Evolutionary conservation across 305 asterid genomes (phyloP).

Genomic region (Solanum hybrid): DNA sequence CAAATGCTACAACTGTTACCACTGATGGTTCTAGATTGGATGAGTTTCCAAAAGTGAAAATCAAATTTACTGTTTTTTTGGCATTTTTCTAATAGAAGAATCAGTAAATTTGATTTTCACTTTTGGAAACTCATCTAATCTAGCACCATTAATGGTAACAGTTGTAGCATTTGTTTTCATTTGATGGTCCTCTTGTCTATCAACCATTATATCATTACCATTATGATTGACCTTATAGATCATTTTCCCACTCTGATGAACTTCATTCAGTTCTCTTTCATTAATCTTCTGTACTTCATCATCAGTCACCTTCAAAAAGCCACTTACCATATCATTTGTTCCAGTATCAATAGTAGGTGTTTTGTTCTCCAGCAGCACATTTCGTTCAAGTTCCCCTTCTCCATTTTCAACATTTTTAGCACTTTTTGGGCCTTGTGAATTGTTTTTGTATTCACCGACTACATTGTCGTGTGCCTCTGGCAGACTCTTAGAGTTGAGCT

Average conservation of each 20-base stretch:
- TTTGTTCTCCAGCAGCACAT: constrained; percentile 12
- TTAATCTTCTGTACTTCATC: constrained; percentile 27
- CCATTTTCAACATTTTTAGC: background rate
- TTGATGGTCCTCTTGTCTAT: background rate
- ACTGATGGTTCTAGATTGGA: background rate
- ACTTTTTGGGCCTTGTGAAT: background rate
- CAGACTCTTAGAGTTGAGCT: constrained; percentile 2
- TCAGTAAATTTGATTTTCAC: too few species aligned
- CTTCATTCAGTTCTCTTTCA: constrained; percentile 17
- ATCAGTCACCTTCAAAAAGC: constrained; percentile 2
- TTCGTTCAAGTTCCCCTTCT: constrained; percentile 14
- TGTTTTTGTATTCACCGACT: background rate
- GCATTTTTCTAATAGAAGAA: background rate
- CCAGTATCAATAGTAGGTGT: constrained; percentile 3
- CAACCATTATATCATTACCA: background rate
- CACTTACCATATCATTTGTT: constrained; percentile 20
- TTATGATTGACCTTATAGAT: background rate
- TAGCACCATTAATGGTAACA: background rate
- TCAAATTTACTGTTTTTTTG: background rate
- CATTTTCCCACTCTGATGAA: constrained; percentile 18
- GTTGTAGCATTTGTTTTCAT: background rate
- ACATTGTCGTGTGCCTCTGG: constrained; percentile 9
- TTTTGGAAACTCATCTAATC: background rate
- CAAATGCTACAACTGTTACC: background rate
- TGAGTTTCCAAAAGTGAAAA: background rate